Percentiles rank a stretch among this genome's conserved stretches.
These are phyloP conservation scores for Pseudocercospora fuligena DNA, from an alignment of 2,329 filamentous ascomycete genomes.

Conservation along the genomic window DNA sequence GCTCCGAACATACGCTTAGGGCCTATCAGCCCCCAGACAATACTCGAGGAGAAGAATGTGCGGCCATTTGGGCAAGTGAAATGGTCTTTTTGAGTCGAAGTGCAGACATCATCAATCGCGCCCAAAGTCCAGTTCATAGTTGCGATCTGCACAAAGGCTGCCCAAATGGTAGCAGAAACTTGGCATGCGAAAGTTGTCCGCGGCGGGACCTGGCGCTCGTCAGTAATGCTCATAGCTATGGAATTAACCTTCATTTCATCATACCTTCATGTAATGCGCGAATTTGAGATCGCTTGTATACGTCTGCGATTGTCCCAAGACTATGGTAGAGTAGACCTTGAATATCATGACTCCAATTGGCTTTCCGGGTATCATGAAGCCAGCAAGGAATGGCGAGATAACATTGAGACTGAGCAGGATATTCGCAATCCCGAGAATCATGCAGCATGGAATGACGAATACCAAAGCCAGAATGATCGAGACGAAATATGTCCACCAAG, in stretches of 20 bases:
- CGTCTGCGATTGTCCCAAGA: slow-evolving; percentile 73
- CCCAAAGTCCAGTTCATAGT: slow-evolving; percentile 90
- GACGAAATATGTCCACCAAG: slow-evolving; percentile 83
- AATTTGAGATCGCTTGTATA: slow-evolving; percentile 87
- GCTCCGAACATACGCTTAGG: slow-evolving; percentile 81
- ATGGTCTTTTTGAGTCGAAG: slow-evolving; percentile 77
- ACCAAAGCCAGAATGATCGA: slow-evolving; percentile 76
- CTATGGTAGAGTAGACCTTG: slow-evolving; percentile 78
- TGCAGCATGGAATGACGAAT: slow-evolving; percentile 87
- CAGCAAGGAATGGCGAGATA: slow-evolving; percentile 66
- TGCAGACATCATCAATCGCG: slow-evolving; percentile 78
- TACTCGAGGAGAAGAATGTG: slow-evolving; percentile 88
- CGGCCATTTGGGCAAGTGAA: slow-evolving; percentile 87
- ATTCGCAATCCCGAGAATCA: slow-evolving; percentile 90
- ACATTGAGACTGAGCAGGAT: slow-evolving; percentile 32
- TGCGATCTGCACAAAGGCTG: slow-evolving; percentile 78
- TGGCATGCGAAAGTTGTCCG: slow-evolving; percentile 80
- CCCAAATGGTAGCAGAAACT: slow-evolving; percentile 74
- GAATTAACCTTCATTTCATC: background rate
- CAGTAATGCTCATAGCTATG: background rate
- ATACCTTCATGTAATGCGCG: slow-evolving; percentile 84
- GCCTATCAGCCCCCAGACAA: slow-evolving; percentile 85
- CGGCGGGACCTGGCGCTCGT: slow-evolving; percentile 57
- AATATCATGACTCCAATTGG: slow-evolving; percentile 94
- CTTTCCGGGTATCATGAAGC: slow-evolving; percentile 78